These are phyloP conservation scores for Trametes punicea DNA, from an alignment of 768 basidiomycete species.

Conservation along the genomic window DNA sequence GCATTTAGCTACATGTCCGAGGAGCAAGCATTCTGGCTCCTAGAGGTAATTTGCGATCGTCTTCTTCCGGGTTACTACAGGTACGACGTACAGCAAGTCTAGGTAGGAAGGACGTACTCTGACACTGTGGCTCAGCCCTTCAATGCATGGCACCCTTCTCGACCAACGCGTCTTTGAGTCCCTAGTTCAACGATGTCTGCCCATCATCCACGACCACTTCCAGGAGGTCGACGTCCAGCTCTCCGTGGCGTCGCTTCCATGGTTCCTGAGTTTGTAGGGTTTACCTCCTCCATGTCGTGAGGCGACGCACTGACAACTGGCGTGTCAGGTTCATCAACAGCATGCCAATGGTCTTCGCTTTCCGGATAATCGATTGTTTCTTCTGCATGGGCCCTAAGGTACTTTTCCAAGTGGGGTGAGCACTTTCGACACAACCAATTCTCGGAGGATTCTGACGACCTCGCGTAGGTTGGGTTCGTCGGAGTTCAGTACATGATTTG, in stretches of 20 bases:
- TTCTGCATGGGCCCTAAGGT: constrained; percentile 99
- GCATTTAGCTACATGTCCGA: constrained; percentile 92
- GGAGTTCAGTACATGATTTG: constrained; percentile 21
- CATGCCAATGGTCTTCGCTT: constrained; percentile 97
- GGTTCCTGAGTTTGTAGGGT: constrained; percentile 94
- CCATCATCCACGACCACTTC: constrained; percentile 94
- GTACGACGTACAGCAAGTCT: constrained; percentile 38
- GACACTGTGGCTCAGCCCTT: constrained; percentile 53
- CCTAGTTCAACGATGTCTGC: constrained; percentile 82
- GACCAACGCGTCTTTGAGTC: constrained; percentile 98
- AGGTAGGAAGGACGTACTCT: not conserved
- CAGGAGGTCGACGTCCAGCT: constrained; percentile 89
- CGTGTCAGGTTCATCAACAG: constrained; percentile 79
- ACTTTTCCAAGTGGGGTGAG: constrained; percentile 96
- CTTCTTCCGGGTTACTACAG: constrained; percentile 97
- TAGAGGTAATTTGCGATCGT: constrained; percentile 92
- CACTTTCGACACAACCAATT: constrained; percentile 7
- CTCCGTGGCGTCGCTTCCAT: constrained; percentile 93
- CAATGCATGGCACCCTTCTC: constrained; percentile 98
- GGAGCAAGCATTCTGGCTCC: constrained; percentile 96
- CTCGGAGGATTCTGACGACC: not conserved
- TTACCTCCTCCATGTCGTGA: constrained; percentile 21
- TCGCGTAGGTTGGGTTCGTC: constrained; percentile 53
- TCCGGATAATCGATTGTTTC: constrained; percentile 96
- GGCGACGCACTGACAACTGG: not conserved